Evolutionary conservation across 352 stramenopile genomes (phyloP).

Genomic region (Phytophthora pinifolia): DNA sequence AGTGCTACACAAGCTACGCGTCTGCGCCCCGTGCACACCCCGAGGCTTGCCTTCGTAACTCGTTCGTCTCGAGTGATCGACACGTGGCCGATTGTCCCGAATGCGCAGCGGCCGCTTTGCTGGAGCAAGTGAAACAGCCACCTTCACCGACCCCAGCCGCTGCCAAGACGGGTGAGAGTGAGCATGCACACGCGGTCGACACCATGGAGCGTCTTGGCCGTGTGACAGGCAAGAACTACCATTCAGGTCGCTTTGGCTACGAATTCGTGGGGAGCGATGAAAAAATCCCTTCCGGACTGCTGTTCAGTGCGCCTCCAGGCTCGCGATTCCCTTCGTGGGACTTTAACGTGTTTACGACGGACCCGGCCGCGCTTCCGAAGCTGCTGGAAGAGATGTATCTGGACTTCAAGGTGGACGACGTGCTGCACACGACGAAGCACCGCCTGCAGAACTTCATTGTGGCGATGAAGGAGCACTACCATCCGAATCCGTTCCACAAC

Average conservation of each 20-base stretch:
- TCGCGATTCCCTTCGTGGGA: conserved; percentile 61
- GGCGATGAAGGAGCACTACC: conserved; percentile 81
- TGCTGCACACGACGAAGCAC: conserved; percentile 56
- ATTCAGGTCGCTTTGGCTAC: conserved; percentile 37
- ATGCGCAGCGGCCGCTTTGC: conserved; percentile 30
- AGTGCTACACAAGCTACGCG: conserved; percentile 76
- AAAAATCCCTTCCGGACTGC: conserved; percentile 15
- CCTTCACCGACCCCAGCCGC: background rate
- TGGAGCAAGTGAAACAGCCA: conserved; percentile 20
- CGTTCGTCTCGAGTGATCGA: conserved; percentile 52
- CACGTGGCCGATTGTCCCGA: conserved; percentile 40
- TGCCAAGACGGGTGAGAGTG: conserved; percentile 4
- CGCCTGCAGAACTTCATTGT: conserved; percentile 80
- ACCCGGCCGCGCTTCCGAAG: conserved; percentile 49
- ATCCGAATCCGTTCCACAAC: conserved; percentile 92
- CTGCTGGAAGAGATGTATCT: conserved; percentile 78
- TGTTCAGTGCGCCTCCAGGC: conserved; percentile 31
- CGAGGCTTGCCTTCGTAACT: conserved; percentile 54
- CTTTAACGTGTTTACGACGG: conserved; percentile 78
- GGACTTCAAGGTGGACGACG: conserved; percentile 67
- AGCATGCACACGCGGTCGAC: conserved; percentile 5
- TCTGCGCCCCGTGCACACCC: conserved; percentile 49
- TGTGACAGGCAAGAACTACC: conserved; percentile 14
- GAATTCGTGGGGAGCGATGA: conserved; percentile 21
- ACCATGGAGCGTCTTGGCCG: conserved; percentile 22